A percentile compares a stretch with the other conserved stretches of the same genome.
phyloP scores from a whole-genome alignment of 768 basidiomycete species.

The Mrakia hoshinonis region DNA sequence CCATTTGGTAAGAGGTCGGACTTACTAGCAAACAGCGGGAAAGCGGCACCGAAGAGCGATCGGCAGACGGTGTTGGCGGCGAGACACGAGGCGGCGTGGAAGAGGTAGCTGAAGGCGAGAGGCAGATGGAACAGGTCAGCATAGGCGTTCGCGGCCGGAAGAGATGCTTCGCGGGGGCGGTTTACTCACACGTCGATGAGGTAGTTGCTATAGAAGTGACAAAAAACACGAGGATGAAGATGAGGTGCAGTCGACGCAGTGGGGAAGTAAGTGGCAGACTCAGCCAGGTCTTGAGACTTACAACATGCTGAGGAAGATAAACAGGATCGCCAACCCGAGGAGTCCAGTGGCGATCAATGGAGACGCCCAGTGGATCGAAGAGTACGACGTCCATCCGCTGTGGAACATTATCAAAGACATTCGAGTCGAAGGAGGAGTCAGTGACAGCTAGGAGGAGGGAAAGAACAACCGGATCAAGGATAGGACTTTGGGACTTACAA shows the following conservation, averaged over 20 bases:
- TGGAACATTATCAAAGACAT: background rate
- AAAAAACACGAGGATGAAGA: background rate
- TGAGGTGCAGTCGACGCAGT: background rate
- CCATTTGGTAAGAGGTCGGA: background rate
- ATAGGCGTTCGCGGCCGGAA: background rate
- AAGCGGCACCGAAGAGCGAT: slow-evolving; percentile 33
- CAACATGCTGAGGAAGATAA: slow-evolving; percentile 37
- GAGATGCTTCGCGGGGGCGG: background rate
- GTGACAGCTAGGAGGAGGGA: too few species aligned
- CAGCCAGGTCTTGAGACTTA: background rate
- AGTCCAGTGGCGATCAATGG: slow-evolving; percentile 38
- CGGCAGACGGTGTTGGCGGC: slow-evolving; percentile 40
- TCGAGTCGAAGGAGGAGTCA: background rate
- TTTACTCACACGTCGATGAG: slow-evolving; percentile 40
- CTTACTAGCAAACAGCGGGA: slow-evolving; percentile 13
- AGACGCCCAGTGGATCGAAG: slow-evolving; percentile 37
- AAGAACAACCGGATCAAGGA: too few species aligned
- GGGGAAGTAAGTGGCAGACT: background rate
- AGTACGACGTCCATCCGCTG: slow-evolving; percentile 20
- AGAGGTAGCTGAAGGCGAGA: slow-evolving; percentile 35
- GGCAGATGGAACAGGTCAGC: background rate
- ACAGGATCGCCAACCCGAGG: slow-evolving; percentile 38
- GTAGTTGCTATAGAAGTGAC: slow-evolving; percentile 30
- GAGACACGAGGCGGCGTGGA: slow-evolving; percentile 43
- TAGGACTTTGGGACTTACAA: too few species aligned